Evolutionary conservation across 2,329 filamentous ascomycete species (phyloP), one percentile per base, ranked within the genome.

Genomic region (Aspergillus felis): DNA sequence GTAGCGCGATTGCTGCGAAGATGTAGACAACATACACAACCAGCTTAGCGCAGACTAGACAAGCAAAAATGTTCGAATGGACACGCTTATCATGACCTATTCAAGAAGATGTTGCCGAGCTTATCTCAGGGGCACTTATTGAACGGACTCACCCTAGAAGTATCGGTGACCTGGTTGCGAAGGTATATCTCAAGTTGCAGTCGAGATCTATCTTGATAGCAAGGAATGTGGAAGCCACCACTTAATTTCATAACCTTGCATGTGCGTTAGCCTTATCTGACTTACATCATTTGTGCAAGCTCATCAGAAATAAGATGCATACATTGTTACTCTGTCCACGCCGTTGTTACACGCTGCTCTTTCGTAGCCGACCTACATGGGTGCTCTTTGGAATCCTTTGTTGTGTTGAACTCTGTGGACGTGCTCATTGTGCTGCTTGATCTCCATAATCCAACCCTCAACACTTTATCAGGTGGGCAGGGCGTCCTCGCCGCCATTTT

Each of bases 281-380:
- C 32, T 29, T 20, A 25, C 50, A 25, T 35, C n/a, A 50, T 10
- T 3, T 25, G 6, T 50, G 10, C 17, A 24, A 25, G 41, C 25
- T 41, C 50, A 29, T 53, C 27, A 20, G 6, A 35, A 20, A 7
- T 27, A 12, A 78, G 76, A 78, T 68, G 68, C 70, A 47, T 78
- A 76, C 61, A 77, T 79, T 42, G 59, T 78, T 27, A 59, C 61
- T 22, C 68, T 75, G 88, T 66, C 86, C 85, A 0, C 78, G 85
- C 49, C 76, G 85, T 6, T 87, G 84, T 62, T 87, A 85, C 64
- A 87, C 83, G 3, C 78, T 85, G 3, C 78, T 88, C 3, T 88
- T 88, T 63, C 85, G 84, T 0, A 77, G 79, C 32, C 71, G 73
- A n/a, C 79, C 84, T 8, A 87, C 85, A 0, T 87, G 83, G 83